phyloP scores from a whole-genome alignment of 495 filamentous ascomycete genomes.

The Penicillium lagena region DNA sequence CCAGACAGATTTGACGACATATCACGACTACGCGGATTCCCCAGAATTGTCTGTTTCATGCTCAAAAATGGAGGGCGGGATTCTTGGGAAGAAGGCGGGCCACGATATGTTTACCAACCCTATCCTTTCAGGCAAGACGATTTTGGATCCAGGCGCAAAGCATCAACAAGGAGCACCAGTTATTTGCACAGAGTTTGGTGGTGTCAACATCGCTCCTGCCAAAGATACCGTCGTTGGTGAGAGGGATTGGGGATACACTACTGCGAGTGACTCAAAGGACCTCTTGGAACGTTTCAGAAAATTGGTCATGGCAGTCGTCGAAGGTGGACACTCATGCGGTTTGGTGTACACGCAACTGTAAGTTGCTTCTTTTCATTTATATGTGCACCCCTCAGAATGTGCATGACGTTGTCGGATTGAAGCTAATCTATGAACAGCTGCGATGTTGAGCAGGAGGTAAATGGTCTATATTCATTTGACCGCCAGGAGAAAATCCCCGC shows the following conservation, averaged over 20 bases:
- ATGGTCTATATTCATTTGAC: conserved; percentile 31
- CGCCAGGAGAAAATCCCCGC: conserved; percentile 29
- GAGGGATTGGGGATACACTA: conserved; percentile 36
- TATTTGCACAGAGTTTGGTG: conserved; percentile 53
- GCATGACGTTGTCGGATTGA: not conserved
- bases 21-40: conserved; percentile 54
- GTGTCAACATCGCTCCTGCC: conserved; percentile 49
- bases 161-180: conserved; percentile 46
- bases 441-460: conserved; percentile 37
- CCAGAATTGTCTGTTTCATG: conserved; percentile 40
- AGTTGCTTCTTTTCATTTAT: conserved; percentile 2
- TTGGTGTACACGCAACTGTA: conserved; percentile 36
- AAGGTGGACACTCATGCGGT: conserved; percentile 29
- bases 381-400: not conserved
- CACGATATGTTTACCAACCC: conserved; percentile 43
- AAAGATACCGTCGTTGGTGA: conserved; percentile 19
- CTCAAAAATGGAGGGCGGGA: conserved; percentile 32
- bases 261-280: conserved; percentile 26
- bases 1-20: conserved; percentile 50
- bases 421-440: conserved; percentile 11
- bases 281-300: conserved; percentile 24
- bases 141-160: conserved; percentile 34
- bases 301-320: conserved; percentile 28
- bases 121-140: conserved; percentile 18
- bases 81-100: conserved; percentile 36